Evolutionary conservation across 2,329 filamentous ascomycete species (phyloP), one percentile per base, ranked within the genome.

Genomic region (Pseudopyrenochaeta lycopersici): DNA sequence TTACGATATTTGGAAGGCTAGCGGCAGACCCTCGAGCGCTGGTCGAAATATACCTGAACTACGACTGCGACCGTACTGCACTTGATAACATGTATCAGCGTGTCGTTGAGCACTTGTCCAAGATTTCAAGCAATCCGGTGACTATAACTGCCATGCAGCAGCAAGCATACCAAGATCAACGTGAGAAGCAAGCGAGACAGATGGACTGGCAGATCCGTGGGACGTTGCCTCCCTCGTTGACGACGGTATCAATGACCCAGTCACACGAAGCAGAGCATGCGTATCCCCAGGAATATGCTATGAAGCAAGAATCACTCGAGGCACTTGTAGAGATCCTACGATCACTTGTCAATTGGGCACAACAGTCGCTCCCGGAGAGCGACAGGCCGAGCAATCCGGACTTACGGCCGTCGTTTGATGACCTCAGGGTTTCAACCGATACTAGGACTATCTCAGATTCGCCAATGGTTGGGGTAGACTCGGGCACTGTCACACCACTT

Each of bases 61-160:
- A 99, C 71, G 95, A 99, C 74, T 99, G 95, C 77, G 96, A 98
- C 70, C 85, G 94, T 55, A 92, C 92, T 35, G 87, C 88, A 9
- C 86, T 98, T 54, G 94, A 98, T 77, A 99, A 99, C 76, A 95
- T 98, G 76, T 99, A 96, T 74, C 95, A 99, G 76, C 82, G 85
- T 64, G 88, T 98, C 48, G 93, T 99, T 44, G 96, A 99, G 74
- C 92, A 98, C 75, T 80, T 99, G 15, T 95, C 94, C 29, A 90
- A 89, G 65, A 90, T 97, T 65, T 91, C 92, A 1, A 95, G 90
- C 47, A 84, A 88, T 9, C 88, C 93, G 1, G 88, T 97, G 4
- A 75, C 87, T 9, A 86, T 97, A 33, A 92, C 88, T 2, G 81
- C 89, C 1, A 76, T 87, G 29, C 90, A 97, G 64, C 92, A 97